Percentiles rank a stretch among this genome's conserved stretches.
Evolutionary conservation across 2,329 filamentous ascomycete genomes (phyloP).

Genomic region (Aspergillus puulaauensis): DNA sequence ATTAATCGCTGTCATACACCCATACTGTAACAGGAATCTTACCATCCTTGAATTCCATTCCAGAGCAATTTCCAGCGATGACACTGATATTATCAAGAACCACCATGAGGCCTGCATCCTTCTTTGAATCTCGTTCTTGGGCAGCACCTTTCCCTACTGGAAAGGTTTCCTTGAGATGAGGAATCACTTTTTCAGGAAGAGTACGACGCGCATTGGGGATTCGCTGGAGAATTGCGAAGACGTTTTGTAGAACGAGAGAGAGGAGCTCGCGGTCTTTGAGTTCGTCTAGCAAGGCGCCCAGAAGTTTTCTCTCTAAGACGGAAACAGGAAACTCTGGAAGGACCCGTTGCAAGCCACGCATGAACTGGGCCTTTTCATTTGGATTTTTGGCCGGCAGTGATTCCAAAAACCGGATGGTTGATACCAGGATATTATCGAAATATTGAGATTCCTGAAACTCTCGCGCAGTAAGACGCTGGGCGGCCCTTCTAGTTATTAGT

Average conservation of each 20-base stretch:
- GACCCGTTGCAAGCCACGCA: constrained; percentile 83
- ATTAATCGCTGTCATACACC: constrained; percentile 20
- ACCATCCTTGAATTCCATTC: constrained; percentile 94
- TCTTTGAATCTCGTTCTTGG: constrained; percentile 73
- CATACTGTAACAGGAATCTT: constrained; percentile 32
- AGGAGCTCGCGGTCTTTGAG: constrained; percentile 88
- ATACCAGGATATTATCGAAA: constrained; percentile 95
- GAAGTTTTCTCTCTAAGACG: constrained; percentile 90
- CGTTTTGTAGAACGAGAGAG: constrained; percentile 80
- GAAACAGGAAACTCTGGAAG: constrained; percentile 89
- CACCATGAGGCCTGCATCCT: constrained; percentile 89
- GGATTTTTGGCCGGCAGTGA: constrained; percentile 87
- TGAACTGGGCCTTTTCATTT: constrained; percentile 85
- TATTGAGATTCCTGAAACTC: constrained; percentile 96
- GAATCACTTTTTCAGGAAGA: constrained; percentile 84
- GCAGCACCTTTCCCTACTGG: constrained; percentile 52
- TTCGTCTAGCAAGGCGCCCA: constrained; percentile 87
- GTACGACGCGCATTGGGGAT: constrained; percentile 74
- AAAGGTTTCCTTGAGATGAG: constrained; percentile 80
- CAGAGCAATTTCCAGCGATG: constrained; percentile 77
- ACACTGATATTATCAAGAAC: constrained; percentile 78
- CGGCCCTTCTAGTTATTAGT: constrained; percentile 82
- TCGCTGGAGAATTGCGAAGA: constrained; percentile 83
- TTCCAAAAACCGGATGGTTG: constrained; percentile 93
- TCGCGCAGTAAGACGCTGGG: constrained; percentile 79